phyloP scores from a whole-genome alignment of 192 early-diverging fungal species.

The Coemansia sp. region DNA sequence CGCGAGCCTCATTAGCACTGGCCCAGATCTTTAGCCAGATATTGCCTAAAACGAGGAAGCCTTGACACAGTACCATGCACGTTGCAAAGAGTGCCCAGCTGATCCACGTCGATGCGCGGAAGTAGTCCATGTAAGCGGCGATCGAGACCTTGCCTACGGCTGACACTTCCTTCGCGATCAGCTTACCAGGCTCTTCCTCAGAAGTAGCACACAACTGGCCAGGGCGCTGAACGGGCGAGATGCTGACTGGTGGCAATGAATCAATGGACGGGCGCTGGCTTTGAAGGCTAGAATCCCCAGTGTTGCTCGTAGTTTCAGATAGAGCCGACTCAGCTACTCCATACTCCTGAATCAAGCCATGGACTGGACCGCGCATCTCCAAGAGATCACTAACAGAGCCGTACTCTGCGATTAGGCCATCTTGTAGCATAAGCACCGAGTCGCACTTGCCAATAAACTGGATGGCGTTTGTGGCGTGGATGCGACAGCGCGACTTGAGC shows the following conservation, averaged over 20 bases:
- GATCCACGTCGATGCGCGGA: constrained; percentile 66
- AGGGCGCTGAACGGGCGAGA: constrained; percentile 39
- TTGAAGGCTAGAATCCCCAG: background rate
- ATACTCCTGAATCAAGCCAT: constrained; percentile 71
- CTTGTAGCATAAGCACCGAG: constrained; percentile 66
- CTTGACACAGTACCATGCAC: constrained; percentile 59
- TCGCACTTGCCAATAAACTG: constrained; percentile 71
- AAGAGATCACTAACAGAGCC: constrained; percentile 71
- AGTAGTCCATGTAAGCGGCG: constrained; percentile 76
- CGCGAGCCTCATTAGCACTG: constrained; percentile 54
- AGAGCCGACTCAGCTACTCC: constrained; percentile 36
- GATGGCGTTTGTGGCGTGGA: constrained; percentile 84
- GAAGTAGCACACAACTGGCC: constrained; percentile 5
- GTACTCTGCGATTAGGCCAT: constrained; percentile 68
- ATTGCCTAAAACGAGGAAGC: constrained; percentile 56
- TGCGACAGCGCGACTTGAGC: constrained; percentile 70
- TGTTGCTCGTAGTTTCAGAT: background rate
- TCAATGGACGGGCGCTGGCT: constrained; percentile 26
- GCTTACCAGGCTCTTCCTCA: constrained; percentile 9
- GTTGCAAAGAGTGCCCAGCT: constrained; percentile 59
- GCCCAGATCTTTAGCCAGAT: constrained; percentile 72
- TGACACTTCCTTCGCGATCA: constrained; percentile 77
- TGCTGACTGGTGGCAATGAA: constrained; percentile 57
- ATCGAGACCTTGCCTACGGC: constrained; percentile 72
- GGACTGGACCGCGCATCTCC: constrained; percentile 58